These are phyloP conservation scores for Rauvolfia tetraphylla DNA, from an alignment of 257 asterid genomes.

Conservation along the genomic window DNA sequence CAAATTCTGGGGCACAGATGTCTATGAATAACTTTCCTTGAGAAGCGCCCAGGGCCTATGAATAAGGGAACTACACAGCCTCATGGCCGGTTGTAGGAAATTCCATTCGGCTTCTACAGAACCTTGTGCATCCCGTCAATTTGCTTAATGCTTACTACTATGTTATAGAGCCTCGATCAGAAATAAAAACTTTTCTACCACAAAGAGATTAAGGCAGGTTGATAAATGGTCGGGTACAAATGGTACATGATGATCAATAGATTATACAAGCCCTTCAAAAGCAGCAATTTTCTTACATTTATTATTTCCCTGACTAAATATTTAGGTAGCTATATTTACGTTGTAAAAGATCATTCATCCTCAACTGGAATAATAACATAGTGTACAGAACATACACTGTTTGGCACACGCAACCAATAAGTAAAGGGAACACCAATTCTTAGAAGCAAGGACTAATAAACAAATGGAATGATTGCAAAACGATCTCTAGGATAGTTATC, in stretches of 20 bases:
- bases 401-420: too few relatives aligned
- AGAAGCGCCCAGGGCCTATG: not conserved
- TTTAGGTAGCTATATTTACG: not conserved
- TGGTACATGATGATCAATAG: too few relatives aligned
- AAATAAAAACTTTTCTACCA: not conserved
- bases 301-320: not conserved
- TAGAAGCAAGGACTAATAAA: slow-evolving; percentile 25
- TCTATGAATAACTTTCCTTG: slow-evolving; percentile 14
- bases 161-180: too few relatives aligned
- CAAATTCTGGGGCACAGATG: slow-evolving; percentile 50
- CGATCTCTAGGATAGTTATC: slow-evolving; percentile 78
- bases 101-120: too few relatives aligned
- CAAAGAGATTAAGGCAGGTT: not conserved
- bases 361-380: not conserved
- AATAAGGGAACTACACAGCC: not conserved
- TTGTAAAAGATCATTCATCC: not conserved
- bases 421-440: not conserved
- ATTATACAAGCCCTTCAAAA: too few relatives aligned
- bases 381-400: not conserved
- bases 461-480: slow-evolving; percentile 54
- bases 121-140: not conserved
- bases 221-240: too few relatives aligned
- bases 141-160: not conserved
- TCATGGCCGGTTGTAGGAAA: too few relatives aligned
- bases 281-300: not conserved